phyloP scores from a whole-genome alignment of 345 rosid genomes.

The Atalantia buxifolia region DNA sequence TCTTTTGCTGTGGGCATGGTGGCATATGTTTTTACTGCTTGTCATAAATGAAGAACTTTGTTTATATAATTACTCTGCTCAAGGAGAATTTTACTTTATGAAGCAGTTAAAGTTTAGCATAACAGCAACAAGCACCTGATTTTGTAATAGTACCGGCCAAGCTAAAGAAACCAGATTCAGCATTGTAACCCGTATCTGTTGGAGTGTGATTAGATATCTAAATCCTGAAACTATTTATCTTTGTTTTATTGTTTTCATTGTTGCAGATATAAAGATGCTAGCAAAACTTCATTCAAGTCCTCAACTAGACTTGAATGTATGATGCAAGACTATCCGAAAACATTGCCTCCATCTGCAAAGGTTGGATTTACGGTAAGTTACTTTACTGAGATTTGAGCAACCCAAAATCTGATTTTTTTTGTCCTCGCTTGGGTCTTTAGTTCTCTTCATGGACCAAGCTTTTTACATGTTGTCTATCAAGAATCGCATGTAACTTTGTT shows the following conservation, averaged over 20 bases:
- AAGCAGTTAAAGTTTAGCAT: background rate
- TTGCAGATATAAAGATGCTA: conserved; percentile 86
- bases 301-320: conserved; percentile 93
- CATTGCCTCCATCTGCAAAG: conserved; percentile 76
- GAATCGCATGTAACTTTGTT: background rate
- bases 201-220: background rate
- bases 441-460: background rate
- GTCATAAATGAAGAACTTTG: conserved; percentile 4
- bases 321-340: conserved; percentile 99
- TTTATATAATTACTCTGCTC: background rate
- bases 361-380: conserved; percentile 88
- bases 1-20: background rate
- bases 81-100: background rate
- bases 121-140: background rate
- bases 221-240: background rate
- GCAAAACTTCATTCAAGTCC: conserved; percentile 82
- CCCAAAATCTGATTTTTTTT: background rate
- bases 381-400: background rate
- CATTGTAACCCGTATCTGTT: background rate
- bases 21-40: conserved; percentile 4
- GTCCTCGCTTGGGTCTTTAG: background rate
- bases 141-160: background rate
- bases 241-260: conserved; percentile 11
- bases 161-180: background rate
- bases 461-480: background rate